Conservation (phyloP, 192 early-diverging fungal species). For the Coemansia sp. region DNA sequence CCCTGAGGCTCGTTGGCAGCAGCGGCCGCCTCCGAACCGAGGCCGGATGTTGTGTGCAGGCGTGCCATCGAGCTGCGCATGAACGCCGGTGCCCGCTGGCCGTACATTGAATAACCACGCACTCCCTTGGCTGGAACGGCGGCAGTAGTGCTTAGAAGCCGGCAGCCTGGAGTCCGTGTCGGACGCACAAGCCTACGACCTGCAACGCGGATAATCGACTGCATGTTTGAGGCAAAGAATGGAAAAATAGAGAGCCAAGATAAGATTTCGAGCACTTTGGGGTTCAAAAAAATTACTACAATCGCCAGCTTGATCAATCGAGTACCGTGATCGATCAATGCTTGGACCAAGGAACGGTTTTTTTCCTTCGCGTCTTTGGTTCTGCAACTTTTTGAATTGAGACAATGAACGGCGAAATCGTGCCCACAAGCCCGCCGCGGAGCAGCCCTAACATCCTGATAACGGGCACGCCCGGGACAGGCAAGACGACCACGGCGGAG, state of each 20-base stretch:
- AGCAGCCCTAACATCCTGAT: conserved; percentile 75
- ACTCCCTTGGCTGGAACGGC: not conserved
- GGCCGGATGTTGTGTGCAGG: not conserved
- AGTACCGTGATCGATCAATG: not conserved
- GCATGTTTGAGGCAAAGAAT: not conserved
- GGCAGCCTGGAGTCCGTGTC: not conserved
- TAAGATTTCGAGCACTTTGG: not conserved
- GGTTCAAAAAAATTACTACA: not conserved
- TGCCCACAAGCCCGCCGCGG: conserved; percentile 26
- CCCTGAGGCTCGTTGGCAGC: not conserved
- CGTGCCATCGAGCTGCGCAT: not conserved
- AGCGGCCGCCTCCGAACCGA: not conserved
- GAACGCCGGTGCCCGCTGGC: not conserved
- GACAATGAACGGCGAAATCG: conserved; percentile 19
- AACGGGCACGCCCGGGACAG: conserved; percentile 83
- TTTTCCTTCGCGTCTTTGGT: not conserved
- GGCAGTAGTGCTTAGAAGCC: not conserved
- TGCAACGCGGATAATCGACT: not conserved
- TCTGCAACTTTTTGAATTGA: not conserved
- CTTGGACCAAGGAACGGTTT: not conserved
- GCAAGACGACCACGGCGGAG: conserved; percentile 78
- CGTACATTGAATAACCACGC: not conserved
- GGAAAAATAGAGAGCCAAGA: too few species aligned
- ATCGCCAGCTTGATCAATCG: not conserved
- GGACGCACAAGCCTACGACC: not conserved